A percentile compares a stretch with the other conserved stretches of the same genome.
Conservation (phyloP, 306 rosid species). For the Prunus dulcis region DNA sequence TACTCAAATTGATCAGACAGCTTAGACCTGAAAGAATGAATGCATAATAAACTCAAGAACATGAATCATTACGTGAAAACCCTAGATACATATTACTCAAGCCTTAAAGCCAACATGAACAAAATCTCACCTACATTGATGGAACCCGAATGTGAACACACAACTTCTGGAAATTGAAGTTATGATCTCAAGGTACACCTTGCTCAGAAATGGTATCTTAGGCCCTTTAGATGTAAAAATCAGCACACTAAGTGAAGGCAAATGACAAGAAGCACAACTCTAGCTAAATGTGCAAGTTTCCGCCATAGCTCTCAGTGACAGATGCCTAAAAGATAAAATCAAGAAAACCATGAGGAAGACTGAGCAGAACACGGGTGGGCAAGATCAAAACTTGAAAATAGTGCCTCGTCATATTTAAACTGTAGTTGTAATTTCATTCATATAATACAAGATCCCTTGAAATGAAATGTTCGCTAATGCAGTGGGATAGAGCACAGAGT, state of each 20-base stretch:
- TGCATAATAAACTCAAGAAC: neutral
- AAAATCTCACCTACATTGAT: neutral
- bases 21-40: too few relatives aligned
- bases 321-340: conserved; percentile 45
- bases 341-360: neutral
- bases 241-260: neutral
- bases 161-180: neutral
- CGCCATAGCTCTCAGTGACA: conserved; percentile 74
- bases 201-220: neutral
- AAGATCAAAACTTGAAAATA: neutral
- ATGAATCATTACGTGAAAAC: neutral
- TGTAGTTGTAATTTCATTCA: too few relatives aligned
- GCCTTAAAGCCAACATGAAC: neutral
- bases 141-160: neutral
- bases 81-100: neutral
- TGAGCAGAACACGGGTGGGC: neutral
- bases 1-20: neutral
- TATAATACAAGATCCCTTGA: neutral
- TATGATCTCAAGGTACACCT: conserved; percentile 14
- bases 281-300: conserved; percentile 51
- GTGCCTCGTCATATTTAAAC: neutral
- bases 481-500: neutral
- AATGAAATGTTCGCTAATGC: neutral
- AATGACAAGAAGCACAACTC: conserved; percentile 19
- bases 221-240: conserved; percentile 11